Base-by-base conservation (phyloP, 768 basidiomycete species). In the Agaricus subrufescens region DNA sequence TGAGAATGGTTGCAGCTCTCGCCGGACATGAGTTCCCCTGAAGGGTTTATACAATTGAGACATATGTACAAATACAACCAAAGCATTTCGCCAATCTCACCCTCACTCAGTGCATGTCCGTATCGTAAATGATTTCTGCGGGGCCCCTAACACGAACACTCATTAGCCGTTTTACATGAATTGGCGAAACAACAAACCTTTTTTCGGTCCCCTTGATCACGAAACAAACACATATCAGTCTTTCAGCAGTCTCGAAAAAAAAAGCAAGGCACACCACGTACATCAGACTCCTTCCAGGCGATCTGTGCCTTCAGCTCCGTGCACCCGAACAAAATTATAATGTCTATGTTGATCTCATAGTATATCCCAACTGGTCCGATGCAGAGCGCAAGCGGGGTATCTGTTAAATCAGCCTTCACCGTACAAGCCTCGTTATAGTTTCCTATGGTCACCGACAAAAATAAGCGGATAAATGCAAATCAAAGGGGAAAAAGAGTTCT, bases 281-380 rank as follows among this genome's bases (percentile, higher is more conserved):
- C 79, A 50, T 75, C 70, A 1, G 19, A 19, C 43, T 81, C 80
- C 58, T 69, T 64, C 81, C 82, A 84, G 26, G 71, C 68, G 44
- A 83, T 72, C 51, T 80, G 76, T 0, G 81, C 81, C 55, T 72
- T 75, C 59, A 83, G 61, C 58, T 84, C 82, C 2, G 81, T 82
- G 51, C 79, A 60, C 2, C 82, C 82, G 58, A 84, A 81, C 12
- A 77, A 63, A 25, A 84, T 58, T 11, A 82, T 67, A 4, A 83
- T 67, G 23, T 77, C 73, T 54, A 67, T 77, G 6, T 69, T 61
- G 37, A 77, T 58, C 31, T 62, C 51, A 56, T 66, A 77, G 51
- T 68, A 75, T 1, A 47, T 44, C 11, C 67, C 62, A 25, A 25
- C 52, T 29, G 51, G 55, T 5, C 59, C 58, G 12, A 54, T 31